Evolutionary conservation across 2,329 filamentous ascomycete species (phyloP).

Genomic region (Ophiosphaerella narmari): DNA sequence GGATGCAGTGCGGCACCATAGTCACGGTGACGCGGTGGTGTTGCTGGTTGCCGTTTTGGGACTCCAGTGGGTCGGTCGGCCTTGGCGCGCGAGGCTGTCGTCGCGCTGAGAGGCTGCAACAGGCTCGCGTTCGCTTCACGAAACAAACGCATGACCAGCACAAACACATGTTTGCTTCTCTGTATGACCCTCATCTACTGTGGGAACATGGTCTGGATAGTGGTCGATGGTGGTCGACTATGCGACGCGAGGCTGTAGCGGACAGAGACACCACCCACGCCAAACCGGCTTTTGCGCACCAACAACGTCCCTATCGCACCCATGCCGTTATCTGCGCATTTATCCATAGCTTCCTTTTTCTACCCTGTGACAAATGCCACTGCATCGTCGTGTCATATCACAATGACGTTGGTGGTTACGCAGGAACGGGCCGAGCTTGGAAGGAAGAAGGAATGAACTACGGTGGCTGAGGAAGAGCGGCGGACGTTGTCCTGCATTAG

Average conservation of each 20-base stretch:
- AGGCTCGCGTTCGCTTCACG: background rate
- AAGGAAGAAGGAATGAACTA: background rate
- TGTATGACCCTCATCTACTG: background rate
- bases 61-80: background rate
- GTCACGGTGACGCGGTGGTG: too few relatives aligned
- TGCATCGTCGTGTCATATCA: too few relatives aligned
- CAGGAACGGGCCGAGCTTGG: background rate
- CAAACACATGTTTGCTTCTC: background rate
- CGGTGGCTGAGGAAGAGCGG: background rate
- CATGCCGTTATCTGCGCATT: conserved; percentile 16
- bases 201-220: background rate
- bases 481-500: too few relatives aligned
- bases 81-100: background rate
- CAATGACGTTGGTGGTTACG: background rate
- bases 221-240: background rate
- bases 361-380: too few relatives aligned
- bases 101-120: conserved; percentile 1
- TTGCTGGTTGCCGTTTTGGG: background rate
- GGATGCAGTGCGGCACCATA: too few relatives aligned
- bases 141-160: background rate
- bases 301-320: conserved; percentile 1
- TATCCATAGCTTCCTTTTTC: conserved; percentile 1
- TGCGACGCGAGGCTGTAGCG: background rate
- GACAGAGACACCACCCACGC: background rate
- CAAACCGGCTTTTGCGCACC: conserved; percentile 13